Evolutionary conservation across 176 grass and related monocot genomes (phyloP).

Genomic region (Hordeum marinum): DNA sequence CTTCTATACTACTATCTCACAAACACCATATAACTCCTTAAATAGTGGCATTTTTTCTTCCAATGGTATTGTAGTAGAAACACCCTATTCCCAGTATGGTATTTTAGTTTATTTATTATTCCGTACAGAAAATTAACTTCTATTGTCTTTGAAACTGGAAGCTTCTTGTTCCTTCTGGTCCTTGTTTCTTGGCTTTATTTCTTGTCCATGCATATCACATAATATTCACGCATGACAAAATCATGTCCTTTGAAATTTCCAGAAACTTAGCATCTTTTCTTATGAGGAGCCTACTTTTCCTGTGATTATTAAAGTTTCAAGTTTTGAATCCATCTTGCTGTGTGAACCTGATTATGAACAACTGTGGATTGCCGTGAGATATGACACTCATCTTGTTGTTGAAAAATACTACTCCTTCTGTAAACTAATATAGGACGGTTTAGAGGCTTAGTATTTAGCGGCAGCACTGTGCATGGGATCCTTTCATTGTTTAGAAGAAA

Average conservation of each 20-base stretch:
- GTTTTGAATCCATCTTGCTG: background rate
- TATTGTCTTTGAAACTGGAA: background rate
- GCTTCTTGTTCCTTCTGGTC: background rate
- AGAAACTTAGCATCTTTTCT: background rate
- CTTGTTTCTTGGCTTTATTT: background rate
- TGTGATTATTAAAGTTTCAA: background rate
- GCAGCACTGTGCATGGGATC: background rate
- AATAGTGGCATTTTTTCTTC: background rate
- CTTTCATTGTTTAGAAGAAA: constrained; percentile 3
- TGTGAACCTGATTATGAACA: background rate
- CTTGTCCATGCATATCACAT: background rate
- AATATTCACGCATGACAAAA: background rate
- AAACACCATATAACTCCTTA: background rate
- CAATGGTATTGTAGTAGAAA: background rate
- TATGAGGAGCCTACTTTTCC: background rate
- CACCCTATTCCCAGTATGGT: background rate
- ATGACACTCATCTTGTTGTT: background rate
- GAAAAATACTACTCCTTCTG: no score
- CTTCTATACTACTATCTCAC: background rate
- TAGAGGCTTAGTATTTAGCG: background rate
- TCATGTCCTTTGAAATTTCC: constrained; percentile 13
- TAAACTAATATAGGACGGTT: no score
- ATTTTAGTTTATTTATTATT: background rate
- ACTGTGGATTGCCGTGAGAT: background rate
- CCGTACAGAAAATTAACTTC: background rate